Percentiles rank a stretch among this genome's conserved stretches.
Evolutionary conservation across 257 asterid genomes (phyloP).

Genomic region (Primulina huaijiensis): DNA sequence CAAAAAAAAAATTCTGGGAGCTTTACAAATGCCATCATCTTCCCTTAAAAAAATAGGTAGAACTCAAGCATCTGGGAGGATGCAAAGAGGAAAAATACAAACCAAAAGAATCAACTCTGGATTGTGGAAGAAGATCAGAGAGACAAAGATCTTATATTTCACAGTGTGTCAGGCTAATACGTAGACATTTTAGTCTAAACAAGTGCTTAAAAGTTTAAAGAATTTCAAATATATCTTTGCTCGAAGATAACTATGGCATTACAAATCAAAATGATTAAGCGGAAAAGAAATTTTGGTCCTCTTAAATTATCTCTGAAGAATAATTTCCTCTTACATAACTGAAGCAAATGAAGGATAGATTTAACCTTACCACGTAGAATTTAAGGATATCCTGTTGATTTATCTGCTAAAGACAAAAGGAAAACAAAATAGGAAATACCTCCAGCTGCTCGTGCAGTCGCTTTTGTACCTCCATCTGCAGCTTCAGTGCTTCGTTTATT

Average conservation of each 20-base stretch:
- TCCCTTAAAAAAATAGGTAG: not conserved
- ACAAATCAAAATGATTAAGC: not conserved
- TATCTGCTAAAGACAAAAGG: not conserved
- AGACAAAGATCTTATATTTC: not conserved
- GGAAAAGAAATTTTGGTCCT: not conserved
- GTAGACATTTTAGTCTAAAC: not conserved
- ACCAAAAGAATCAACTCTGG: not conserved
- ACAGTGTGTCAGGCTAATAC: not conserved
- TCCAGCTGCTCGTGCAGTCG: constrained; percentile 94
- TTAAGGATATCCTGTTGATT: not conserved
- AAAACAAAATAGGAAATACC: constrained; percentile 41
- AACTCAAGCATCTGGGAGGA: not conserved
- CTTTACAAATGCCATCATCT: not conserved
- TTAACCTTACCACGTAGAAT: constrained; percentile 1
- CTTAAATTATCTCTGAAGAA: not conserved
- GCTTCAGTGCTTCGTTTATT: constrained; percentile 87
- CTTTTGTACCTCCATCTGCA: constrained; percentile 99
- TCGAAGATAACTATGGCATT: too few relatives aligned
- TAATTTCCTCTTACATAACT: constrained; percentile 10
- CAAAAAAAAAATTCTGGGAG: not conserved
- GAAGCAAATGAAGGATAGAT: not conserved
- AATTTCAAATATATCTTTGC: not conserved
- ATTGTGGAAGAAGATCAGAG: not conserved
- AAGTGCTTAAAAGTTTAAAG: not conserved
- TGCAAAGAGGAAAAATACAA: not conserved